Evolutionary conservation across 345 rosid genomes (phyloP), one percentile per base, ranked within the genome.

Genomic region (Populus deltoides): DNA sequence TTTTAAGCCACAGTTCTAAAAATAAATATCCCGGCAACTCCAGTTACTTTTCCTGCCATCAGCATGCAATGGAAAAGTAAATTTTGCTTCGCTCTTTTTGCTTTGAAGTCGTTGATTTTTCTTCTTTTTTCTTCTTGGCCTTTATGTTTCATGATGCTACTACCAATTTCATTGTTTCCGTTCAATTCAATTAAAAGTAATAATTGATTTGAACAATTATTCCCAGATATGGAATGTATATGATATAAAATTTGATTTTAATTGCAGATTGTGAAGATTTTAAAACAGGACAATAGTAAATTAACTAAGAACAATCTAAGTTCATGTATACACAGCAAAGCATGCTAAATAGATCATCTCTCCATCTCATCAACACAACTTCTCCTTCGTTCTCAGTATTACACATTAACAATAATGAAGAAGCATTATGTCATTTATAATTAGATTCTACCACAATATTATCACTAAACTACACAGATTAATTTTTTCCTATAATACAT

Each of bases 1-100:
- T 74, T 90, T 78, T 43, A 86, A 84, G 69, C 83, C 47, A 33
- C 97, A 93, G 77, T 92, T 85, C 88, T 91, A 79, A 85, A 11
- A 72, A 51, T 51, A 18, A 17, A 17, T 20, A 51, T 51, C 22
- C n/a, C 59, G 59, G 59, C 8, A 63, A 12, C 35, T 29, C 33
- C 3, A 31, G 33, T 31, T 31, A 2, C 33, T 31, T 31, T 31
- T 31, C 33, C 33, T 31, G 33, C 24, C 29, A 27, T 22, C 45
- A 43, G 61, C 62, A 43, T 75, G 24, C 39, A 74, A 39, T 31
- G 8, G n/a, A 3, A 11, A 65, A 45, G 66, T 47, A 10, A 31
- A 13, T 67, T 35, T 67, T 68, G 35, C 20, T 31, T 31, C 33
- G 33, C 33, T 31, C 33, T 31, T 31, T 6, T 24, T 43, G 74